A percentile compares a stretch with the other conserved stretches of the same genome.
Conservation (phyloP, 768 basidiomycete species). For the Suillus sp. region DNA sequence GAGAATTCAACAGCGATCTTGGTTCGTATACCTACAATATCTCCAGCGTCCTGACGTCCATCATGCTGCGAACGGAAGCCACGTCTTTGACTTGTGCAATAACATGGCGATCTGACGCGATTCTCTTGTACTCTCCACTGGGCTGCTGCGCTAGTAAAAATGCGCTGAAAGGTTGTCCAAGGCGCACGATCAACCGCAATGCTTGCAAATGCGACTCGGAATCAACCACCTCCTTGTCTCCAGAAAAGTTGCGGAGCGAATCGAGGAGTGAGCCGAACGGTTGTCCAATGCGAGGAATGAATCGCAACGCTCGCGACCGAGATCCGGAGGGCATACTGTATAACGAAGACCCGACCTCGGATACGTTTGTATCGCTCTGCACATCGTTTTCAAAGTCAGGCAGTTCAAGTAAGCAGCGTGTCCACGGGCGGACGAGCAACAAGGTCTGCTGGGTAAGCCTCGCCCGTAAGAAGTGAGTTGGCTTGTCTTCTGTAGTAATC, state of each 20-base stretch:
- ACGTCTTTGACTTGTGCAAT: background rate
- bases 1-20: background rate
- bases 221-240: background rate
- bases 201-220: background rate
- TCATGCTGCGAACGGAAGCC: background rate
- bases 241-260: background rate
- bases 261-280: background rate
- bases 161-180: slow-evolving; percentile 8
- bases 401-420: background rate
- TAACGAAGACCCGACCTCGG: background rate
- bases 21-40: background rate
- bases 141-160: slow-evolving; percentile 3
- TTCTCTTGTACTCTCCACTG: slow-evolving; percentile 10
- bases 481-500: slow-evolving; percentile 2
- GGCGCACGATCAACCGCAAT: slow-evolving; percentile 1
- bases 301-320: background rate
- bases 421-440: slow-evolving; percentile 1
- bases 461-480: background rate
- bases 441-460: background rate
- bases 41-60: background rate
- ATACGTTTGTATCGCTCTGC: background rate
- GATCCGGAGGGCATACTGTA: background rate
- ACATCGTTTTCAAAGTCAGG: background rate
- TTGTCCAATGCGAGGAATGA: background rate
- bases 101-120: slow-evolving; percentile 1